Percentiles rank a stretch among this genome's conserved stretches.
Conservation (phyloP, 2,329 filamentous ascomycete genomes). For the Beauveria bassiana region DNA sequence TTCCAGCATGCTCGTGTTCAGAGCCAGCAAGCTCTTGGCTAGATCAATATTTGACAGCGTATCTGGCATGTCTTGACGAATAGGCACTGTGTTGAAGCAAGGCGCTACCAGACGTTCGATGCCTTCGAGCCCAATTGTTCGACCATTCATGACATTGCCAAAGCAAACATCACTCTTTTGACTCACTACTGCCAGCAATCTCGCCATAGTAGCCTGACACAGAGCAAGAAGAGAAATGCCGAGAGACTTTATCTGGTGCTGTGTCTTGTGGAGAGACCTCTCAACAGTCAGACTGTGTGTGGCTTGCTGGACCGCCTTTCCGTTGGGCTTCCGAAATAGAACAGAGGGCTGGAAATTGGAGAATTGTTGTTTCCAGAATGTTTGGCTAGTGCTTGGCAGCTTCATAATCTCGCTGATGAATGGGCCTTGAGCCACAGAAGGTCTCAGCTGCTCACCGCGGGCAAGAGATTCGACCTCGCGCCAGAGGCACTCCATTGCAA, state of each 20-base stretch:
- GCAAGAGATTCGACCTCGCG: conserved; percentile 60
- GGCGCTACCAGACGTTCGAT: conserved; percentile 73
- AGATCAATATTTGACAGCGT: conserved; percentile 47
- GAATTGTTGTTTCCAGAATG: conserved; percentile 60
- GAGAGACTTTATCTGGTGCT: conserved; percentile 41
- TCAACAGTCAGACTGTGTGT: conserved; percentile 23
- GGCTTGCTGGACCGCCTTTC: conserved; percentile 21
- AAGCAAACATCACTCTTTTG: conserved; percentile 66
- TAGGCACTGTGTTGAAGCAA: conserved; percentile 83
- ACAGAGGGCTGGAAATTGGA: conserved; percentile 34
- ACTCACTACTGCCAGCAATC: conserved; percentile 50
- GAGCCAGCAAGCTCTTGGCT: conserved; percentile 49
- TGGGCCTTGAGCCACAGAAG: conserved; percentile 46
- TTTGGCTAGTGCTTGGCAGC: conserved; percentile 40
- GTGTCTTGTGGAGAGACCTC: conserved; percentile 36
- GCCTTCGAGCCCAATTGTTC: conserved; percentile 56
- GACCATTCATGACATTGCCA: conserved; percentile 76
- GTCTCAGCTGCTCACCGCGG: conserved; percentile 35
- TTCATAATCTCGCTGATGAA: conserved; percentile 56
- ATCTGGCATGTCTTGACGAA: conserved; percentile 49
- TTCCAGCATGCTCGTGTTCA: conserved; percentile 54
- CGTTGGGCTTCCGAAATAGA: conserved; percentile 19
- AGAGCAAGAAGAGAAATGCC: conserved; percentile 58
- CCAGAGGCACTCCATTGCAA: conserved; percentile 63
- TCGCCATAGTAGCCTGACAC: conserved; percentile 66